Base-by-base conservation (phyloP, 2,329 filamentous ascomycete species). In the Lachnellula arida region DNA sequence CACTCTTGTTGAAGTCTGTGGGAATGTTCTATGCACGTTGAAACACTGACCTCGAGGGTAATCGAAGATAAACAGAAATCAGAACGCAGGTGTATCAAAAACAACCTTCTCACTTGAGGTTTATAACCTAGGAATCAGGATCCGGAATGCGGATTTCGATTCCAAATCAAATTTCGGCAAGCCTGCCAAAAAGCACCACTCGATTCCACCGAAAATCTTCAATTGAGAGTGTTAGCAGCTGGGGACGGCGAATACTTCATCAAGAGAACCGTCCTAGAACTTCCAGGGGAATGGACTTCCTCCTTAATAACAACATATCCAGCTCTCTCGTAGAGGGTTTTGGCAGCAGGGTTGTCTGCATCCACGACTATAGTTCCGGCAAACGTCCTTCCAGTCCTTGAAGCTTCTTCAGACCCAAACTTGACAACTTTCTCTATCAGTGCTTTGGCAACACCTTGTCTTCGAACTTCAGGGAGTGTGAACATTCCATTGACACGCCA, bases 401-500 rank as follows among this genome's bases (percentile, higher is more conserved):
- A 60, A 44, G 65, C 64, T 55, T 63, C 57, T 34, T 59, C 60
- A 4, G 62, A 60, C 5, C 68, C 70, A 51, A 65, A 60, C 39
- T 64, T 58, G 28, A 69, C 60, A 15, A 67, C 68, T 11, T 57
- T 62, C 34, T 64, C 62, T 48, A 73, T 65, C 25, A 75, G 60
- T 2, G 62, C 61, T 54, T 67, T 68, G 9, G 68, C 73, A 34
- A 73, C 60, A 9, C 73, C 73, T 49, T 65, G 65, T 1, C 72
- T 68, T 14, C 73, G 71, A 53, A 67, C 67, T 49, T 70, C 64
- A 39, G 71, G 71, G n/a, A 64, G 56, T 8, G 71, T 74, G 55
- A 72, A 75, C 57, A 75, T 70, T 19, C 68, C 72, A 49, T 71
- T 68, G 42, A 75, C 64, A 37, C 70, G 67, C 55, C 65, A 74